Conservation (phyloP, 345 rosid genomes). For the Capsella bursapastoris region DNA sequence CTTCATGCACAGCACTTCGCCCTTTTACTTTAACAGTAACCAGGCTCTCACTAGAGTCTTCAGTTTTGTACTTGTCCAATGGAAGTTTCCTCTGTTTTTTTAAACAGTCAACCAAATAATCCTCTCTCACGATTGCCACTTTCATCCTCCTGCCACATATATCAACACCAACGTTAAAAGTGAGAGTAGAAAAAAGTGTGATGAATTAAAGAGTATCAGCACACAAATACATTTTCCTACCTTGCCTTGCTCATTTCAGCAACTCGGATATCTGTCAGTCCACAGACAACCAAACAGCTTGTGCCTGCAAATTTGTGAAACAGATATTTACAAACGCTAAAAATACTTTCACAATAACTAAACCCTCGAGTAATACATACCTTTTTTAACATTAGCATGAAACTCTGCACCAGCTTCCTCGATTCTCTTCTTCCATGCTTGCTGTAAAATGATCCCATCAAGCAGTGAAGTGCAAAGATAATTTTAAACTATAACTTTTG, state of each 20-base stretch:
- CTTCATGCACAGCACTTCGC: slow-evolving; percentile 90
- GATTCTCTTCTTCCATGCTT: slow-evolving; percentile 79
- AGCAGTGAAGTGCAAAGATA: slow-evolving; percentile 28
- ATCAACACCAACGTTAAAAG: slow-evolving; percentile 20
- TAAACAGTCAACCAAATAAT: slow-evolving; percentile 79
- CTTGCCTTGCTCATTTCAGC: slow-evolving; percentile 83
- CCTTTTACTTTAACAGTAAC: slow-evolving; percentile 97
- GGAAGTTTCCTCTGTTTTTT: slow-evolving; percentile 81
- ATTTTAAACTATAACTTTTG: not conserved
- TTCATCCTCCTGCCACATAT: slow-evolving; percentile 78
- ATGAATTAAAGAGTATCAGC: slow-evolving; percentile 30
- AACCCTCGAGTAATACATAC: slow-evolving; percentile 43
- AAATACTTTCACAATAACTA: slow-evolving; percentile 21
- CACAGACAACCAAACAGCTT: slow-evolving; percentile 80
- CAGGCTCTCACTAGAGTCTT: slow-evolving; percentile 69
- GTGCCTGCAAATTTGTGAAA: slow-evolving; percentile 64
- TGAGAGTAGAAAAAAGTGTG: slow-evolving; percentile 18
- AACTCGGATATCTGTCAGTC: slow-evolving; percentile 52
- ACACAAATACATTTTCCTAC: slow-evolving; percentile 51
- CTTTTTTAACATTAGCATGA: slow-evolving; percentile 78
- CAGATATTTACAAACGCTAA: slow-evolving; percentile 10
- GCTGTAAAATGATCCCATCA: slow-evolving; percentile 54
- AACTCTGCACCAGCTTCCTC: slow-evolving; percentile 74
- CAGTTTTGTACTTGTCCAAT: slow-evolving; percentile 72
- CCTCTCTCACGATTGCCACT: slow-evolving; percentile 82